These are phyloP conservation scores for Cladobotryum protrusum DNA, from an alignment of 2,329 filamentous ascomycete genomes.

Conservation along the genomic window DNA sequence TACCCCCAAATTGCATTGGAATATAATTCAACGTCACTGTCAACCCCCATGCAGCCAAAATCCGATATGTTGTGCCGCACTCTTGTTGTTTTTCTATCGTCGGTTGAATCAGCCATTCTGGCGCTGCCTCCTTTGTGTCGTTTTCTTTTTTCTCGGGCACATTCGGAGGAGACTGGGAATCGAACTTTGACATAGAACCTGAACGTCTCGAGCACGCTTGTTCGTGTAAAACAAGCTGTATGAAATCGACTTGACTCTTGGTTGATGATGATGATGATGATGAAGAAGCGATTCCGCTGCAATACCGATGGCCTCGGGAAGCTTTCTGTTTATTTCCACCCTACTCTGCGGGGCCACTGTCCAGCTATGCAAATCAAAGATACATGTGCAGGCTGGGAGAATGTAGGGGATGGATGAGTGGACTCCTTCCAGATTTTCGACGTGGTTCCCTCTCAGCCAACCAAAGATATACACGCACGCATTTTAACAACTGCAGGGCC, in stretches of 20 bases:
- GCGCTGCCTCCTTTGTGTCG: neutral
- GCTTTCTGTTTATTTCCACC: neutral
- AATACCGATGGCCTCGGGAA: neutral
- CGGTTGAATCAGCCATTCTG: neutral
- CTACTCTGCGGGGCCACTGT: neutral
- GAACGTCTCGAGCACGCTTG: neutral
- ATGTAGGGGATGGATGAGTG: too few species aligned
- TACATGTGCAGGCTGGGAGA: too few species aligned
- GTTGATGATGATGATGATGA: too few species aligned
- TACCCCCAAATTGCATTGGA: neutral
- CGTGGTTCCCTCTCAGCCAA: neutral
- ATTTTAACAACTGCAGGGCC: neutral
- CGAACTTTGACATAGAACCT: neutral
- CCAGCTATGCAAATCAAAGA: too few species aligned
- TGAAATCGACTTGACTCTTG: too few species aligned
- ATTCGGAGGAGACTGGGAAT: too few species aligned
- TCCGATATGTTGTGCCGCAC: neutral
- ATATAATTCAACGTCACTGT: slow-evolving; percentile 5
- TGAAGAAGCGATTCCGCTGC: neutral
- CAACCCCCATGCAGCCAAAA: slow-evolving; percentile 7
- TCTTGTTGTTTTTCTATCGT: neutral
- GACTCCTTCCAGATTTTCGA: too few species aligned
- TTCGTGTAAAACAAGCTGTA: too few species aligned
- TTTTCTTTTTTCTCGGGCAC: neutral
- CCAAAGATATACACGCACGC: neutral